Evolutionary conservation across 495 filamentous ascomycete genomes (phyloP).

Genomic region (Oleoguttula mirabilis): DNA sequence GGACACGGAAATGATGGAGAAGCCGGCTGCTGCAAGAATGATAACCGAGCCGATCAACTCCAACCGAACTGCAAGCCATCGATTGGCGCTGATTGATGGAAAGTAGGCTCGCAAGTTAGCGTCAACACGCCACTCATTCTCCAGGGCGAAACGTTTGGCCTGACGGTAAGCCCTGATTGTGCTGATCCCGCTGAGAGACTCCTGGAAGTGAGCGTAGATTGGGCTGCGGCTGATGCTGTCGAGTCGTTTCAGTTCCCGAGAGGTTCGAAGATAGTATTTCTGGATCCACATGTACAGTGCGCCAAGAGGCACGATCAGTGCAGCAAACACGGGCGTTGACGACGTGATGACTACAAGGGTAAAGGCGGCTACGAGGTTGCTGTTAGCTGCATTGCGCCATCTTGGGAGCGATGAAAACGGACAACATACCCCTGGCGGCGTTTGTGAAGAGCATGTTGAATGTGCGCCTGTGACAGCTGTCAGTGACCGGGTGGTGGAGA

Average conservation of each 20-base stretch:
- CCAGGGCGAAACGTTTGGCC: slow-evolving; percentile 70
- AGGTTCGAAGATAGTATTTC: slow-evolving; percentile 91
- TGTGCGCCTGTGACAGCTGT: slow-evolving; percentile 28
- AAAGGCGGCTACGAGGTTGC: slow-evolving; percentile 39
- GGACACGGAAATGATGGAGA: slow-evolving; percentile 70
- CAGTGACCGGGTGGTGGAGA: slow-evolving; percentile 1
- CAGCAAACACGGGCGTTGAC: slow-evolving; percentile 68
- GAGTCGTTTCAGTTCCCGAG: slow-evolving; percentile 87
- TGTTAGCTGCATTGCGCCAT: background rate
- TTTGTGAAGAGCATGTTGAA: slow-evolving; percentile 68
- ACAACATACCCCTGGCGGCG: slow-evolving; percentile 54
- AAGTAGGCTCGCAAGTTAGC: slow-evolving; percentile 92
- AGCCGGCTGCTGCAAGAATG: slow-evolving; percentile 74
- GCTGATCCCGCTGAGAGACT: slow-evolving; percentile 84
- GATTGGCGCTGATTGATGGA: slow-evolving; percentile 88
- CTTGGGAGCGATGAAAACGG: background rate
- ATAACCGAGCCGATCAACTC: slow-evolving; percentile 95
- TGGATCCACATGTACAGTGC: slow-evolving; percentile 87
- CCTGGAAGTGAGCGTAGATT: slow-evolving; percentile 97
- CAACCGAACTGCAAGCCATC: slow-evolving; percentile 90
- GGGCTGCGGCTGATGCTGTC: slow-evolving; percentile 92
- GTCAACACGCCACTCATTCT: slow-evolving; percentile 98
- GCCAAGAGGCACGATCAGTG: slow-evolving; percentile 67
- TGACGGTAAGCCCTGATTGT: slow-evolving; percentile 97
- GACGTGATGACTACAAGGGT: slow-evolving; percentile 75